Percentiles rank a stretch among this genome's conserved stretches.
phyloP scores from a whole-genome alignment of 257 asterid species.

The Solanum piurae region DNA sequence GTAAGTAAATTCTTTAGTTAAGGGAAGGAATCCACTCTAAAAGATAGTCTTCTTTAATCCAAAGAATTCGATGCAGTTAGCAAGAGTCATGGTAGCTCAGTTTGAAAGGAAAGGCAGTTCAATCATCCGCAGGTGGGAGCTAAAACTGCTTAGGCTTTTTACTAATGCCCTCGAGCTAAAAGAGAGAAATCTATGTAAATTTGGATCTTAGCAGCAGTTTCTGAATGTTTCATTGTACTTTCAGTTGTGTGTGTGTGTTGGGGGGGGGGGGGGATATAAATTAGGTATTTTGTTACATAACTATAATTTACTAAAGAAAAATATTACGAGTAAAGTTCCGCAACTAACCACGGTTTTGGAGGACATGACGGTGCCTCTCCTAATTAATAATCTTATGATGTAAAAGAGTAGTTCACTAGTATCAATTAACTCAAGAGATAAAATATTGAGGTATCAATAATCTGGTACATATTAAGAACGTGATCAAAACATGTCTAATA shows the following conservation, averaged over 20 bases:
- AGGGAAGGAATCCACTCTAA: neutral
- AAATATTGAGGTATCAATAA: neutral
- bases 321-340: neutral
- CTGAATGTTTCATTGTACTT: neutral
- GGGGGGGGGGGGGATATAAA: neutral
- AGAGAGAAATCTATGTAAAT: too few relatives aligned
- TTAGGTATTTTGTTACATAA: neutral
- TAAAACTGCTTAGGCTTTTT: too few relatives aligned
- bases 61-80: neutral
- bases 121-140: too few relatives aligned
- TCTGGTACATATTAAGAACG: neutral
- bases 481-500: neutral
- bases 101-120: neutral
- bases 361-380: neutral
- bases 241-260: neutral
- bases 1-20: neutral
- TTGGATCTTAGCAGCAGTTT: too few relatives aligned
- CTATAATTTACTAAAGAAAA: neutral
- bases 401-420: neutral
- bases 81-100: neutral
- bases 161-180: too few relatives aligned
- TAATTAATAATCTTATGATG: neutral
- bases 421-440: neutral
- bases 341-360: neutral
- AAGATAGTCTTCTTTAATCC: neutral